Evolutionary conservation across 805 yeast genomes (phyloP), one percentile per base, ranked within the genome.

Genomic region (Isabelozyma gotoi): DNA sequence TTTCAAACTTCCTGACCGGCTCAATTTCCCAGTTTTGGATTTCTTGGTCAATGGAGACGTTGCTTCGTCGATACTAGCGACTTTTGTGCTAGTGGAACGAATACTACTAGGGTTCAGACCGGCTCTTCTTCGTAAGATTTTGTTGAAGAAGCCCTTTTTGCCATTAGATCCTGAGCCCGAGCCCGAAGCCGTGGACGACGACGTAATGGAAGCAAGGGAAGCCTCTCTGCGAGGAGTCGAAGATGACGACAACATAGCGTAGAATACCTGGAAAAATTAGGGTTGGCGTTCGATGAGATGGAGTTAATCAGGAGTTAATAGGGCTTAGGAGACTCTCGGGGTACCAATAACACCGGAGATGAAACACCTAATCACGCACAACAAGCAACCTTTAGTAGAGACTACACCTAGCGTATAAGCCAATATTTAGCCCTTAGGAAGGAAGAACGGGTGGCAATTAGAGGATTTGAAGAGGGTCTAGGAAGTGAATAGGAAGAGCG

Each of bases 91-190:
- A 18, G 32, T 19, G 5, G 39, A 36, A n/a, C 7, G 16, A 15
- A 36, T 32, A n/a, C 41, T 32, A 8, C 11, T 21, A 11, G 46
- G 31, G 16, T 33, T 38, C 46, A 36, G 49, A 7, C 27, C 39
- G 24, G 51, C 42, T 33, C 46, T 34, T 31, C 53, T 31, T 15
- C 52, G 36, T 18, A 53, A 42, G 10, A 55, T 40, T 36, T 47
- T 48, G 38, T 42, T 44, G 35, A 53, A 35, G 19, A 55, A 49
- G 19, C 47, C 35, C 37, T 41, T 44, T 38, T 46, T 52, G 31
- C 39, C 34, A 24, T 24, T 24, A 35, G 35, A 33, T 14, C 3
- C 19, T 15, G 19, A 5, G 19, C 35, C 35, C 5, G 35, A 33
- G 35, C 35, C 35, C 11, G 17, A 16, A 6, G 20, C 20, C 24